These are phyloP conservation scores for Citrus australasica DNA, from an alignment of 345 rosid species.

Conservation along the genomic window DNA sequence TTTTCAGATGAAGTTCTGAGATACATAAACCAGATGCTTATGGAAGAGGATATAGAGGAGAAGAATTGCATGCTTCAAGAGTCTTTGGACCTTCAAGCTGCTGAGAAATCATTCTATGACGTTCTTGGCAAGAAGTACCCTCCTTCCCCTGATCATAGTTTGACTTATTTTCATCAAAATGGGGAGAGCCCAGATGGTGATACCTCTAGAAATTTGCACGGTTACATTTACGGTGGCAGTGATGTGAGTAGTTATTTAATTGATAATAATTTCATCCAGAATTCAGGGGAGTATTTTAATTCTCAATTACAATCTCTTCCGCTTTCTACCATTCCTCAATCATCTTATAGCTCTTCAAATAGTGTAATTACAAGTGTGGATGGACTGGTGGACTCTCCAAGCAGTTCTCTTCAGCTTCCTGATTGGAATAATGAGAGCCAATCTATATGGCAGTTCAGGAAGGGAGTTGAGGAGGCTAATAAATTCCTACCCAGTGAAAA, in stretches of 20 bases:
- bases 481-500: slow-evolving; percentile 55
- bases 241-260: slow-evolving; percentile 16
- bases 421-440: slow-evolving; percentile 45
- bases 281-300: slow-evolving; percentile 29
- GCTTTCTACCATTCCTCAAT: slow-evolving; percentile 31
- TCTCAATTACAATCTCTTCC: slow-evolving; percentile 25
- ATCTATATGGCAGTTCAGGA: slow-evolving; percentile 66
- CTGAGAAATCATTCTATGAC: slow-evolving; percentile 89
- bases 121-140: slow-evolving; percentile 89
- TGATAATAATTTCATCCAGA: slow-evolving; percentile 21
- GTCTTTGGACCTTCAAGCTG: slow-evolving; percentile 80
- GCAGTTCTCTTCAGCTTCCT: slow-evolving; percentile 31
- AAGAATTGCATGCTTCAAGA: slow-evolving; percentile 77
- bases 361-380: slow-evolving; percentile 38
- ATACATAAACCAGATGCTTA: slow-evolving; percentile 81
- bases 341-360: slow-evolving; percentile 48
- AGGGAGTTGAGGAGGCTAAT: slow-evolving; percentile 75
- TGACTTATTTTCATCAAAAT: slow-evolving; percentile 16
- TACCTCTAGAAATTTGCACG: slow-evolving; percentile 22
- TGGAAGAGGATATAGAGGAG: slow-evolving; percentile 88
- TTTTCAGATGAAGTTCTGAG: slow-evolving; percentile 79
- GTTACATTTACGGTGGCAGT: slow-evolving; percentile 6
- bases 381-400: slow-evolving; percentile 51
- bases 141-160: slow-evolving; percentile 59
- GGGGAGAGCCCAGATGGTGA: slow-evolving; percentile 30